A percentile compares a stretch with the other conserved stretches of the same genome.
These are phyloP conservation scores for Moesziomyces sp. DNA, from an alignment of 1,284 basidiomycete species.

Conservation along the genomic window DNA sequence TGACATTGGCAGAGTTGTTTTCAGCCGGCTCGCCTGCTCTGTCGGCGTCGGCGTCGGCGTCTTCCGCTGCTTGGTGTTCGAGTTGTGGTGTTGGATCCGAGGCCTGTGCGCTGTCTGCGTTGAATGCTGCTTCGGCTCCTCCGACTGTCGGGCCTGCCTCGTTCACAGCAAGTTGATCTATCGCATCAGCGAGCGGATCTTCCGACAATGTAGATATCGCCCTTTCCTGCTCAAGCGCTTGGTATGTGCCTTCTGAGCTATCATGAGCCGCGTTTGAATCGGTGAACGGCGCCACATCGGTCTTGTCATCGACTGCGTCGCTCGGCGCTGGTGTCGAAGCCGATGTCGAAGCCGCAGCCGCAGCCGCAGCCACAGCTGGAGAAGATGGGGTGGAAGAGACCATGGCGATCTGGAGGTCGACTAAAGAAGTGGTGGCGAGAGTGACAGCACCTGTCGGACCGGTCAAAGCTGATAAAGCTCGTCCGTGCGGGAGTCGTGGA, in stretches of 20 bases:
- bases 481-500: background rate
- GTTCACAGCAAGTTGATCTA: background rate
- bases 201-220: background rate
- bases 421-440: background rate
- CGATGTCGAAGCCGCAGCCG: too few relatives aligned
- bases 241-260: too few relatives aligned
- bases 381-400: slow-evolving; percentile 1
- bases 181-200: background rate
- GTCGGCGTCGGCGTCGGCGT: background rate
- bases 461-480: background rate
- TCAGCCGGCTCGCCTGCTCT: background rate
- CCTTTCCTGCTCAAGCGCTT: background rate
- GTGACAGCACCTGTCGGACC: background rate
- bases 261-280: background rate
- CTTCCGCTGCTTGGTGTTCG: background rate
- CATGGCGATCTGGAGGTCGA: background rate
- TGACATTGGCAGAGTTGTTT: background rate
- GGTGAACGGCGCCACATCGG: background rate
- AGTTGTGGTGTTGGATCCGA: background rate
- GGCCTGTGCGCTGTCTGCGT: background rate
- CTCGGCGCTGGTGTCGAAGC: background rate
- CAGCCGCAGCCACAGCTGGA: slow-evolving; percentile 1
- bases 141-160: background rate
- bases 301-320: slow-evolving; percentile 5
- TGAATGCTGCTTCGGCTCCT: background rate